Evolutionary conservation across 2,329 filamentous ascomycete species (phyloP), one percentile per base, ranked within the genome.

Genomic region (Trichoderma afroharzianum): DNA sequence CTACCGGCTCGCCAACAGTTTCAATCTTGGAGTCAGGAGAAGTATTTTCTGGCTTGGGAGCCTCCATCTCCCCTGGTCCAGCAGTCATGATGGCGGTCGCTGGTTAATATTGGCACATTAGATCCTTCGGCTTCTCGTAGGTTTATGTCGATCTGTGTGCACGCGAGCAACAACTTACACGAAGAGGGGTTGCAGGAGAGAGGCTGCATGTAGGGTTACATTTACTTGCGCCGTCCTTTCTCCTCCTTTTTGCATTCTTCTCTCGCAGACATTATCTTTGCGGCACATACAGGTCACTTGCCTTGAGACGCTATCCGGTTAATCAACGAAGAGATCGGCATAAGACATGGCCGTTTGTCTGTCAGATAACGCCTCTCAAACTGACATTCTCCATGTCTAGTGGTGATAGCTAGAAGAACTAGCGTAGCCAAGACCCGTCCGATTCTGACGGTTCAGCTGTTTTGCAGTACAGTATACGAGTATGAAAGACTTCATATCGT

Each of bases 191-290:
- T 53, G 62, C 39, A 39, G 26, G 3, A 33, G 32, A 15, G 55
- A 32, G 32, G 36, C 26, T 72, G 53, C 57, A 69, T 18, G 66
- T 30, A 69, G 66, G 39, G 66, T 69, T 69, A 62, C 58, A 69
- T 69, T 55, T 24, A 63, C 47, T n/a, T n/a, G n/a, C n/a, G n/a
- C n/a, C n/a, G 5, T 36, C 26, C 9, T 71, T 59, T 69, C 62
- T 68, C 36, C n/a, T 57, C 30, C 50, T 61, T 50, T 50, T 53
- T n/a, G 32, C 21, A 50, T 50, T 15, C 57, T 36, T 15, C 8
- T 62, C 36, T 24, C 5, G n/a, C 4, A 21, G 6, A 24, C 12
- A 67, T 24, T 15, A 24, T 30, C 12, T 50, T 43, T 11, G 33
- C 28, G n/a, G 18, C 55, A 53, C 21, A n/a, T 59, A 18, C 26